Evolutionary conservation across 257 asterid genomes (phyloP).

Genomic region (Solanum virginianum): DNA sequence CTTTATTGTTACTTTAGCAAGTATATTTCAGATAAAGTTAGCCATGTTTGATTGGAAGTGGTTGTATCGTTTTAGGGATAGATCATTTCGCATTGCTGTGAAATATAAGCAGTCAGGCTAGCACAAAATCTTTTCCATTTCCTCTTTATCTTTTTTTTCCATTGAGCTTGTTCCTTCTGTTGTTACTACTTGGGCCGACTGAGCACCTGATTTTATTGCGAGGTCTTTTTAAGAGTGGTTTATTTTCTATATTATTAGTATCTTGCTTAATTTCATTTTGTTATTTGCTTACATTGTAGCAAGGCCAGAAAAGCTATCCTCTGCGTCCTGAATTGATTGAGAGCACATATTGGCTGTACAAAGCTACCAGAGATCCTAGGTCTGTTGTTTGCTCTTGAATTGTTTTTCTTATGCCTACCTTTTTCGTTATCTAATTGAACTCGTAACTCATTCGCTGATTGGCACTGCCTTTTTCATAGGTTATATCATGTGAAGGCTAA

Average conservation of each 20-base stretch:
- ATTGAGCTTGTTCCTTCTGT: neutral
- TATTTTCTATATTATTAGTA: neutral
- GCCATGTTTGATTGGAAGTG: neutral
- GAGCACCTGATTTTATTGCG: neutral
- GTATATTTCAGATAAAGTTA: neutral
- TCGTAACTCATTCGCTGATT: neutral
- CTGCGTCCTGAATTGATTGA: slow-evolving; percentile 94
- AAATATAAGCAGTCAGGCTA: neutral
- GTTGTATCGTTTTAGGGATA: neutral
- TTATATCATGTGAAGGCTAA: neutral
- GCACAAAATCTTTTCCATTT: neutral
- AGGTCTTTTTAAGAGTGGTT: neutral
- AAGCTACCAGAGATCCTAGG: slow-evolving; percentile 97
- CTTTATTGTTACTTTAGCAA: neutral
- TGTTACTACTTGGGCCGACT: neutral
- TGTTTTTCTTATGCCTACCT: neutral
- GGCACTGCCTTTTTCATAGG: neutral
- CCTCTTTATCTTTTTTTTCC: neutral
- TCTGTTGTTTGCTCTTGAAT: slow-evolving; percentile 10
- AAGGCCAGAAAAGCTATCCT: slow-evolving; percentile 97
- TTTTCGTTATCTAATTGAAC: neutral
- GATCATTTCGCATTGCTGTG: neutral
- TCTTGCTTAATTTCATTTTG: neutral
- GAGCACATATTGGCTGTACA: slow-evolving; percentile 97
- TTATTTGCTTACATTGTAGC: slow-evolving; percentile 33